Evolutionary conservation across 371 early-diverging fungal genomes (phyloP), one percentile per base, ranked within the genome.

Genomic region (Entomophthora muscae): DNA sequence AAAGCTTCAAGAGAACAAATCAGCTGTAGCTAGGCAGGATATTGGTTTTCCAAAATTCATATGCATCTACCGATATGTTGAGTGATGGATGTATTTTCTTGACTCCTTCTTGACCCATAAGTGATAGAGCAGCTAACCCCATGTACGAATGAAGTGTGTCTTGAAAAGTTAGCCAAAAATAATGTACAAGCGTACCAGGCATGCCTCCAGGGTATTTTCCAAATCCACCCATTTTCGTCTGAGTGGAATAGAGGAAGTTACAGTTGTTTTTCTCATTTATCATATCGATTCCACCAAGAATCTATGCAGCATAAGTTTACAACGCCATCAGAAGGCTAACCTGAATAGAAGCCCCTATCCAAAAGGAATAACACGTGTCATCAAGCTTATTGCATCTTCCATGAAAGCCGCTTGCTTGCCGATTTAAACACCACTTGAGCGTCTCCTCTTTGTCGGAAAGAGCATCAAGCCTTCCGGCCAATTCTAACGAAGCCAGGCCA

Each of bases 351-450:
- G 86, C 94, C 13, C 98, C 98, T 26, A 98, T 79, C 99, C 98
- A 99, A 72, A 94, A 99, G 7, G 95, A 86, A 72, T 99, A 99
- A 72, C 99, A 99, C 0, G 94, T 88, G 68, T 99, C 99, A n/a
- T 82, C 74, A 1, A 78, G 73, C 70, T 99, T 99, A 69, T 91
- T 90, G 2, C 78, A 76, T 61, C 99, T 75, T 3, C 99, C 99
- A 65, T 91, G 86, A 72, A 94, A 98, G 2, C 99, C 99, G 28
- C 73, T 74, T 28, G 69, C 69, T 68, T 93, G 95, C 10, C 89
- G 78, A 17, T 67, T 66, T 52, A 97, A 63, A 52, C 86, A 78
- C 98, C 98, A 96, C 52, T 71, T 66, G n/a, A 90, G 70, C 17
- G 81, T 70, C 24, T 75, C 73, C 17, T 81, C 78, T 64, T 75